Percentiles rank a stretch among this genome's conserved stretches.
Evolutionary conservation across 2,329 filamentous ascomycete species (phyloP).

Genomic region (Aureobasidium sp.): DNA sequence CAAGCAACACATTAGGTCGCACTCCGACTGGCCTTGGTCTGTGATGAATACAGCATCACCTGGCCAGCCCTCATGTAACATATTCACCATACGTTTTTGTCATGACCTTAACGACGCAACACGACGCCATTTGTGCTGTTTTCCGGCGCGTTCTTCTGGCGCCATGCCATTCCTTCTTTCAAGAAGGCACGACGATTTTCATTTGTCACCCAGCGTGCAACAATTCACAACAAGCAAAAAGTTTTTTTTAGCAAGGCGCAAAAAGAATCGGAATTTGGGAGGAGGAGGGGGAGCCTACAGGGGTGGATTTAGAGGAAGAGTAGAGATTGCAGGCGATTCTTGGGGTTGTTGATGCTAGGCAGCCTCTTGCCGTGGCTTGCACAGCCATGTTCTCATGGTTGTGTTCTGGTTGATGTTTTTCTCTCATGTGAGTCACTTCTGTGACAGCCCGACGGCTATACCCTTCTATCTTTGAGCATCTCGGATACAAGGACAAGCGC

Average conservation of each 20-base stretch:
- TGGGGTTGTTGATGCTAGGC: neutral
- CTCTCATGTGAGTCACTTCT: neutral
- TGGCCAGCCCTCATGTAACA: slow-evolving; percentile 2
- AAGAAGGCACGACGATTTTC: slow-evolving; percentile 12
- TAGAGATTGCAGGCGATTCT: neutral
- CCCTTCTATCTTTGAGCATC: neutral
- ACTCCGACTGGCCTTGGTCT: slow-evolving; percentile 1
- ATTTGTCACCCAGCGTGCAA: slow-evolving; percentile 8
- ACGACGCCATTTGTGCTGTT: slow-evolving; percentile 12
- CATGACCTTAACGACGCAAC: slow-evolving; percentile 13
- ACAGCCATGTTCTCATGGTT: neutral
- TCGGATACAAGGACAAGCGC: slow-evolving; percentile 12
- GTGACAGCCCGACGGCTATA: slow-evolving; percentile 15
- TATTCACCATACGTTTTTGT: slow-evolving; percentile 14
- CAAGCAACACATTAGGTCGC: slow-evolving; percentile 10
- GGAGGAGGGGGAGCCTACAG: neutral
- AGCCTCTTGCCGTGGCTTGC: slow-evolving; percentile 1
- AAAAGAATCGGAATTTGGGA: neutral
- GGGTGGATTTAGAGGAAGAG: neutral
- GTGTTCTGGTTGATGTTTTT: slow-evolving; percentile 2
- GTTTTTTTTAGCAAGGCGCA: neutral
- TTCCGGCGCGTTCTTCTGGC: neutral
- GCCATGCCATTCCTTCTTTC: slow-evolving; percentile 1
- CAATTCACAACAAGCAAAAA: slow-evolving; percentile 1
- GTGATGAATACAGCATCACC: slow-evolving; percentile 1